Evolutionary conservation across 768 basidiomycete genomes (phyloP), one percentile per base, ranked within the genome.

Genomic region (Chiua virens): DNA sequence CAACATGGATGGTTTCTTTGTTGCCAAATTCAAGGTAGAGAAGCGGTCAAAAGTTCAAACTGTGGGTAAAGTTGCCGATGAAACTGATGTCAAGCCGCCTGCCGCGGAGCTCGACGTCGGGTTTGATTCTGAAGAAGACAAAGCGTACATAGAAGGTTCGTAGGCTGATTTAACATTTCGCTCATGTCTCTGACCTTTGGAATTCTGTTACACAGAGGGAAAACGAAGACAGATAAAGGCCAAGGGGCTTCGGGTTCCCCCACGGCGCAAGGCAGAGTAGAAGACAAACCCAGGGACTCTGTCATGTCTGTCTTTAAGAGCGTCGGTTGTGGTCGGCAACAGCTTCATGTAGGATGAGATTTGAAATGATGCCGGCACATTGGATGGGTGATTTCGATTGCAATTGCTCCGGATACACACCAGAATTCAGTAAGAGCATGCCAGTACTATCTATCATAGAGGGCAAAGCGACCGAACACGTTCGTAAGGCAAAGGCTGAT

Each of bases 1-100:
- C 73, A 99, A 99, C 72, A 97, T 98, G 95, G 97, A 99, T 68
- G 97, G 97, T 6, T 99, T 99, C 79, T 99, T 81, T 69, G 95
- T 98, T 49, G 96, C 96, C 52, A 98, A 98, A 71, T 92, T 99
- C 80, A 95, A 90, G 71, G 86, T 98, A n/a, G 87, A 84, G 66
- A 90, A 83, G 71, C 79, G 86, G 52, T 65, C 73, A 42, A 94
- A 89, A 73, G 62, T 50, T 32, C 63, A 62, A 48, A 55, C 47
- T 5, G 68, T 60, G 35, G 62, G 70, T 14, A 71, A 62, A 43
- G 65, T 44, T n/a, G 51, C 17, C 3, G 50, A 49, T 23, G 64
- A 61, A 28, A 50, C 37, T 35, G 57, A 68, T 39, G 66, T 59
- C 14, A 64, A 73, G 32, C 40, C 56, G 49, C 69, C 52, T 41